These are phyloP conservation scores for Suillus fuscotomentosus DNA, from an alignment of 768 basidiomycete genomes.

Conservation along the genomic window DNA sequence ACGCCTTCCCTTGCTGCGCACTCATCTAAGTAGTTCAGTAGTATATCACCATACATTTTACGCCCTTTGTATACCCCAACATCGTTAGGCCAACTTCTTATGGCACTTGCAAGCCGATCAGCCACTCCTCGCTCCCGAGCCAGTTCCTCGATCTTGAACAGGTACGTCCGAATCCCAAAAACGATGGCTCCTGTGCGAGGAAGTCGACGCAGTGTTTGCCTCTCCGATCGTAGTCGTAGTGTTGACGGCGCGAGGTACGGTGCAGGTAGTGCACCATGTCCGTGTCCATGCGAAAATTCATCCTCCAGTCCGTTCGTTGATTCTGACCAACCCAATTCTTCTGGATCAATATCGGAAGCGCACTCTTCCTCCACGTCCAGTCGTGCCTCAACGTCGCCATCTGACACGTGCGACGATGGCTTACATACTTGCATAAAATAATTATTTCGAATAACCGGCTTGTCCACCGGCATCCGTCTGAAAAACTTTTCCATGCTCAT, in stretches of 20 bases:
- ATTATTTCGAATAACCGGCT: constrained; percentile 72
- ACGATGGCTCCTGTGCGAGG: constrained; percentile 61
- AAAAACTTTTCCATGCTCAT: constrained; percentile 70
- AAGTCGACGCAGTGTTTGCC: constrained; percentile 66
- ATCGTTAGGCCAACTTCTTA: constrained; percentile 65
- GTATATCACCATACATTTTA: constrained; percentile 21
- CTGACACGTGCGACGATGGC: constrained; percentile 9
- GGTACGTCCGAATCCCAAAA: constrained; percentile 70
- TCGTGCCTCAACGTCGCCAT: constrained; percentile 10
- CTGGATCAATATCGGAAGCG: constrained; percentile 44
- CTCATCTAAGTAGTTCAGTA: constrained; percentile 24
- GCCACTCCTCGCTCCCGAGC: constrained; percentile 56
- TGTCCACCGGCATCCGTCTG: constrained; percentile 60
- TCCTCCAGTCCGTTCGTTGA: constrained; percentile 58
- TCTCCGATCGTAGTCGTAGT: constrained; percentile 58
- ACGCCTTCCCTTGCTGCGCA: constrained; percentile 18
- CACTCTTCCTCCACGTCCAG: constrained; percentile 9
- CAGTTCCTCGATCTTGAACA: constrained; percentile 52
- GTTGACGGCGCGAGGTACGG: constrained; percentile 34
- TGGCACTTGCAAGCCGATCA: constrained; percentile 58
- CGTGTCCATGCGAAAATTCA: constrained; percentile 31
- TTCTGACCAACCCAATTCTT: constrained; percentile 65
- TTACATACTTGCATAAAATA: constrained; percentile 48
- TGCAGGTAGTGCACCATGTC: constrained; percentile 19
- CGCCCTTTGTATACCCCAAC: constrained; percentile 37